These are phyloP conservation scores for Anaeromyces robustus DNA, from an alignment of 192 early-diverging fungal genomes.

Conservation along the genomic window DNA sequence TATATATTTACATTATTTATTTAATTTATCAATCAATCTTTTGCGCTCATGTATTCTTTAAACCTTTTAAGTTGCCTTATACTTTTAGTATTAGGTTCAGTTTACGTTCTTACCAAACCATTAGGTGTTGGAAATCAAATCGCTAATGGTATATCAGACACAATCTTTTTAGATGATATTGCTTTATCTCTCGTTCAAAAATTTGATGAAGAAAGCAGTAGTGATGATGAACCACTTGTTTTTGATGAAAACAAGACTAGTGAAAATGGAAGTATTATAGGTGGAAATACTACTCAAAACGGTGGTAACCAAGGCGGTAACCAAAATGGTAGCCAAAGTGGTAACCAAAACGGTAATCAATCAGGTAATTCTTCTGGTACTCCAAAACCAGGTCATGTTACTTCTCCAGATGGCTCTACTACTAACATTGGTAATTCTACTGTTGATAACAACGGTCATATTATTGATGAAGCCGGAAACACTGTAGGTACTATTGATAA, in stretches of 20 bases:
- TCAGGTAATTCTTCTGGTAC: not conserved
- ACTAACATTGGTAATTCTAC: not conserved
- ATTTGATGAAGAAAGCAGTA: not conserved
- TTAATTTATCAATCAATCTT: not conserved
- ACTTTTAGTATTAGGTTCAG: not conserved
- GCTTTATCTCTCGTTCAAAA: not conserved
- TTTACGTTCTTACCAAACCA: not conserved
- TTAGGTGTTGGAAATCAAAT: not conserved
- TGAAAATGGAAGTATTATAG: not conserved
- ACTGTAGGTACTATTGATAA: not conserved
- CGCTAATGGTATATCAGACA: not conserved
- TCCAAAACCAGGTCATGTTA: not conserved
- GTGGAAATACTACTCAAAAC: too few relatives aligned
- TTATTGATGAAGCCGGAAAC: not conserved
- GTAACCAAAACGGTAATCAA: too few relatives aligned
- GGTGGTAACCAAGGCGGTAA: too few relatives aligned
- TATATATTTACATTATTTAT: too few relatives aligned
- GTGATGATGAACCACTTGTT: not conserved
- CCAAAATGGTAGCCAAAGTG: too few relatives aligned
- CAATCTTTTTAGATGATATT: not conserved
- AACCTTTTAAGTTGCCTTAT: not conserved
- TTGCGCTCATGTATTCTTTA: not conserved
- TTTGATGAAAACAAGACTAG: not conserved
- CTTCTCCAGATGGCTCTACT: not conserved
- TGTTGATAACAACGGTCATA: not conserved